Conservation (phyloP, 2,329 filamentous ascomycete genomes). For the Beauveria bassiana region DNA sequence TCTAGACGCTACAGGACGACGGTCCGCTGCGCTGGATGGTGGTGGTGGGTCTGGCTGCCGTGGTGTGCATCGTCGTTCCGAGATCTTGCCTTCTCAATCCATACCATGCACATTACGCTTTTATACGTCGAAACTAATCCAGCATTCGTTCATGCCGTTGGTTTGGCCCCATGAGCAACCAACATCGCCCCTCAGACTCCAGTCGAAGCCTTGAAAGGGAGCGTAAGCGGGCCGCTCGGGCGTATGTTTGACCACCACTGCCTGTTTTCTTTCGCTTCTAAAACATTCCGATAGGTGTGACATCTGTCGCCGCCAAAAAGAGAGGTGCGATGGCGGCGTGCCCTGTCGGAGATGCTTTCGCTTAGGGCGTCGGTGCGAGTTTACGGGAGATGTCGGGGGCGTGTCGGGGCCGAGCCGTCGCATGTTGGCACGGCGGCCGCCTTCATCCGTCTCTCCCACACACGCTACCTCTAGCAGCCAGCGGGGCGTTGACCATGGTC, state of each 20-base stretch:
- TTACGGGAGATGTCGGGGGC: constrained; percentile 23
- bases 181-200: constrained; percentile 12
- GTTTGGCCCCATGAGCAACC: constrained; percentile 13
- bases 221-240: constrained; percentile 21
- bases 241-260: constrained; percentile 15
- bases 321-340: constrained; percentile 48
- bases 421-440: neutral
- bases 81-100: neutral
- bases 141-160: neutral
- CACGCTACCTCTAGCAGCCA: constrained; percentile 1
- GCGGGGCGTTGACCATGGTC: neutral
- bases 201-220: constrained; percentile 20
- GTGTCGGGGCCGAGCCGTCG: constrained; percentile 8
- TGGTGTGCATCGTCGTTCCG: neutral
- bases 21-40: neutral
- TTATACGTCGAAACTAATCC: neutral
- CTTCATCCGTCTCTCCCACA: neutral
- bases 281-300: constrained; percentile 35
- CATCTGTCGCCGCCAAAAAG: constrained; percentile 46
- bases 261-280: neutral
- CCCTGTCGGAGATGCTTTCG: constrained; percentile 45
- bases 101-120: neutral
- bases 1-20: neutral
- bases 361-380: constrained; percentile 42
- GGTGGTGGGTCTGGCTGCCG: neutral